Evolutionary conservation across 2,329 filamentous ascomycete genomes (phyloP).

Genomic region (Neofusicoccum laricinum): DNA sequence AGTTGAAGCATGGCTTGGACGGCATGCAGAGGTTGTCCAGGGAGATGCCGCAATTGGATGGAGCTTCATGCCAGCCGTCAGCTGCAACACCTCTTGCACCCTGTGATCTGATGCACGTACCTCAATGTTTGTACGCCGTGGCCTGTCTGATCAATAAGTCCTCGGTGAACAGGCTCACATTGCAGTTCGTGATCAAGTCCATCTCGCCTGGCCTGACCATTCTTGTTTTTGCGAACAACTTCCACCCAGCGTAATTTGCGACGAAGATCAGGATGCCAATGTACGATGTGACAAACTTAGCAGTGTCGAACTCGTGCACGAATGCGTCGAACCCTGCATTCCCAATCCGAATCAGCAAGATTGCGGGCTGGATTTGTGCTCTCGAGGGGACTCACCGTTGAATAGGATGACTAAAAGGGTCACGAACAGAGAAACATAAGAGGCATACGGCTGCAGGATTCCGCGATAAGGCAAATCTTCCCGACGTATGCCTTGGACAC

Average conservation of each 20-base stretch:
- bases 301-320: slow-evolving; percentile 3
- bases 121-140: too few relatives aligned
- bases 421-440: slow-evolving; percentile 35
- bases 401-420: slow-evolving; percentile 24
- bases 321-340: slow-evolving; percentile 18
- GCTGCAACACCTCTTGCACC: too few relatives aligned
- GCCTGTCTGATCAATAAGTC: background rate
- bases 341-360: background rate
- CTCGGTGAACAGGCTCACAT: background rate
- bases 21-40: too few relatives aligned
- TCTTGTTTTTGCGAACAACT: slow-evolving; percentile 9
- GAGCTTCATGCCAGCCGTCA: too few relatives aligned
- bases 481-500: slow-evolving; percentile 36
- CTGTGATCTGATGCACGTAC: too few relatives aligned
- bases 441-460: slow-evolving; percentile 39
- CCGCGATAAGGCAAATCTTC: slow-evolving; percentile 39
- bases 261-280: slow-evolving; percentile 35
- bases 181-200: slow-evolving; percentile 2
- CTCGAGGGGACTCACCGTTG: slow-evolving; percentile 2
- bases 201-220: slow-evolving; percentile 4
- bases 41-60: too few relatives aligned
- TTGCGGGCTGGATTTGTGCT: too few relatives aligned
- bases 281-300: slow-evolving; percentile 16
- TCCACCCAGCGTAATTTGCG: slow-evolving; percentile 8
- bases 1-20: too few relatives aligned